phyloP scores from a whole-genome alignment of 2,329 filamentous ascomycete species.

The Colletotrichum tabaci region DNA sequence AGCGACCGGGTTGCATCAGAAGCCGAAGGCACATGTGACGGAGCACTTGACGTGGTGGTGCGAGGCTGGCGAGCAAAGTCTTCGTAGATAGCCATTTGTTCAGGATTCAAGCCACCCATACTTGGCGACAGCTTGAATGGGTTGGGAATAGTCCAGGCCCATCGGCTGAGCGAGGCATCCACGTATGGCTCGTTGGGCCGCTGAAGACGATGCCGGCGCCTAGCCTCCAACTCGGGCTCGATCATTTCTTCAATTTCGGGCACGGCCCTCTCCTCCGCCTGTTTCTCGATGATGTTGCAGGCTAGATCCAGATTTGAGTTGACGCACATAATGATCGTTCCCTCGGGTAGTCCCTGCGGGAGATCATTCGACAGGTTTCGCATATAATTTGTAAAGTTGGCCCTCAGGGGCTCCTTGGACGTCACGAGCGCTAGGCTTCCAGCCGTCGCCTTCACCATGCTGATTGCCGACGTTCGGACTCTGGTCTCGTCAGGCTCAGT shows the following conservation, averaged over 20 bases:
- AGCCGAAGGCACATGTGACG: constrained; percentile 69
- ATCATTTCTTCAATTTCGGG: constrained; percentile 97
- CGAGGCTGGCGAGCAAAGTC: constrained; percentile 93
- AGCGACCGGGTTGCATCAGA: constrained; percentile 75
- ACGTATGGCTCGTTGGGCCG: constrained; percentile 89
- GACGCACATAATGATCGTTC: constrained; percentile 97
- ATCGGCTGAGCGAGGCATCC: constrained; percentile 85
- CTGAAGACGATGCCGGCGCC: constrained; percentile 81
- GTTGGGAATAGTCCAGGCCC: constrained; percentile 94
- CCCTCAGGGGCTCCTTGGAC: constrained; percentile 95
- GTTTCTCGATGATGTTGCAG: constrained; percentile 94
- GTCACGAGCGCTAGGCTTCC: constrained; percentile 97
- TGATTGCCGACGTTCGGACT: constrained; percentile 87
- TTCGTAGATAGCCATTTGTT: constrained; percentile 96
- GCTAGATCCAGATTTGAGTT: constrained; percentile 97
- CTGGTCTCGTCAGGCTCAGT: constrained; percentile 93
- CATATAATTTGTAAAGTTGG: constrained; percentile 98
- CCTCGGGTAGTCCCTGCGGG: constrained; percentile 89
- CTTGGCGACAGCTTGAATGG: constrained; percentile 88
- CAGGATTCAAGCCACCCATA: constrained; percentile 81
- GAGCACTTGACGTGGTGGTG: constrained; percentile 67
- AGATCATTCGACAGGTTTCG: constrained; percentile 78
- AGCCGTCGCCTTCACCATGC: constrained; percentile 94
- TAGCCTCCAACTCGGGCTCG: constrained; percentile 82
- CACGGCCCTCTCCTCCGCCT: constrained; percentile 92